phyloP scores from a whole-genome alignment of 2,329 filamentous ascomycete genomes.

The Aspergillus hiratsukae region DNA sequence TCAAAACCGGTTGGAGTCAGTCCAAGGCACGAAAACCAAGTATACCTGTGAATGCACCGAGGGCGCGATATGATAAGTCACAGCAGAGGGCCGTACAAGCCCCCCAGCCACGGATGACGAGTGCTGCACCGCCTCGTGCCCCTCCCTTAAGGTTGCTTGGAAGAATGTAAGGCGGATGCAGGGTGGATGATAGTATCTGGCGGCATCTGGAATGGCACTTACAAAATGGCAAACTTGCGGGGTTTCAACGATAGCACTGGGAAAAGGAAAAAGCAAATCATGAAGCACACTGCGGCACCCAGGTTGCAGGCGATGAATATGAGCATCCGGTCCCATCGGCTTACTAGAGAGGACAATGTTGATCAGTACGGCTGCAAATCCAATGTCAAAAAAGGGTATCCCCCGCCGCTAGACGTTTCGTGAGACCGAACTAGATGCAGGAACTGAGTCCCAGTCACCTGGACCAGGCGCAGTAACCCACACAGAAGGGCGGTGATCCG shows the following conservation, averaged over 20 bases:
- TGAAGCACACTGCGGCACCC: constrained; percentile 84
- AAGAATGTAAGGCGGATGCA: constrained; percentile 17
- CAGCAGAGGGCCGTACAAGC: constrained; percentile 1
- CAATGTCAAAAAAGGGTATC: neutral
- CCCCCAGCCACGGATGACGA: constrained; percentile 21
- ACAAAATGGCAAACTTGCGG: constrained; percentile 95
- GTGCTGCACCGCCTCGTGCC: constrained; percentile 14
- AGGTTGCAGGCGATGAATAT: constrained; percentile 90
- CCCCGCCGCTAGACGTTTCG: constrained; percentile 17
- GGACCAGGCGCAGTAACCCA: constrained; percentile 22
- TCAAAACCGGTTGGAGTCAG: constrained; percentile 22
- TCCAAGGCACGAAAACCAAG: neutral
- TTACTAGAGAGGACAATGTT: constrained; percentile 59
- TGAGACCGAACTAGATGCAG: constrained; percentile 33
- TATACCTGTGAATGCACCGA: constrained; percentile 17
- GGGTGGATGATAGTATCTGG: constrained; percentile 8
- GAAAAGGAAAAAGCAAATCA: constrained; percentile 83
- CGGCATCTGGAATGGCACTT: constrained; percentile 50
- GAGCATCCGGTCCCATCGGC: constrained; percentile 91
- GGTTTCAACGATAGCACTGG: constrained; percentile 75
- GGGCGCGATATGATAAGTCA: constrained; percentile 1
- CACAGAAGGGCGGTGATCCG: constrained; percentile 3
- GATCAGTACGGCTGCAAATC: constrained; percentile 13
- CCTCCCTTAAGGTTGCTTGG: neutral
- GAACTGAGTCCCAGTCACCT: constrained; percentile 36